These are phyloP conservation scores for Monosporascus sp. DNA, from an alignment of 2,329 filamentous ascomycete genomes.

Conservation along the genomic window DNA sequence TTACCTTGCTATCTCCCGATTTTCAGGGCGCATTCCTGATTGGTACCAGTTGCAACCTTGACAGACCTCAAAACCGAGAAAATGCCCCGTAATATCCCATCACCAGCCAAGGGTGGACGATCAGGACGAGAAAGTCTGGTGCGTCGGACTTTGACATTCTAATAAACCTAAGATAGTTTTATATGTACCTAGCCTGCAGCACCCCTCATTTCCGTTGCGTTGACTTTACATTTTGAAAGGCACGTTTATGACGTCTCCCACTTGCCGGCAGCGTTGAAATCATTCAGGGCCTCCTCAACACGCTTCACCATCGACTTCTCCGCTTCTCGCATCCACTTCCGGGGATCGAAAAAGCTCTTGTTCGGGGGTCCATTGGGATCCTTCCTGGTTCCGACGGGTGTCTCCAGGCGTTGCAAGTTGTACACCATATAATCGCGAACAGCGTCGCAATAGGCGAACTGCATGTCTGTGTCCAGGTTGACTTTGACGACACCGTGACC, in stretches of 20 bases:
- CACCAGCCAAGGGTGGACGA: no score
- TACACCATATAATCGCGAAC: constrained; percentile 90
- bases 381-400: constrained; percentile 64
- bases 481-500: constrained; percentile 96
- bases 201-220: no score
- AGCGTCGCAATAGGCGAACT: constrained; percentile 88
- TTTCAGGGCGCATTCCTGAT: no score
- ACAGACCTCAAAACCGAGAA: no score
- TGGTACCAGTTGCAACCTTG: no score
- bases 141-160: no score
- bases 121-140: no score
- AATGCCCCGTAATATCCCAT: no score
- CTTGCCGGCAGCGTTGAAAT: constrained; percentile 84
- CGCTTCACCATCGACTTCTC: constrained; percentile 94
- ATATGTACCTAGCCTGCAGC: no score
- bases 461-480: constrained; percentile 97
- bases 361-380: constrained; percentile 94
- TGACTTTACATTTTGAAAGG: no score
- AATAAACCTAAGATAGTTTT: no score
- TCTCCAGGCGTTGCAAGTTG: constrained; percentile 92
- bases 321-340: constrained; percentile 93
- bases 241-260: constrained; percentile 9
- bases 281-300: constrained; percentile 73
- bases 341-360: constrained; percentile 90
- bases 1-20: no score